Percentiles rank a stretch among this genome's conserved stretches.
phyloP scores from a whole-genome alignment of 108 stramenopile species.

The Cyclotella sp. region DNA sequence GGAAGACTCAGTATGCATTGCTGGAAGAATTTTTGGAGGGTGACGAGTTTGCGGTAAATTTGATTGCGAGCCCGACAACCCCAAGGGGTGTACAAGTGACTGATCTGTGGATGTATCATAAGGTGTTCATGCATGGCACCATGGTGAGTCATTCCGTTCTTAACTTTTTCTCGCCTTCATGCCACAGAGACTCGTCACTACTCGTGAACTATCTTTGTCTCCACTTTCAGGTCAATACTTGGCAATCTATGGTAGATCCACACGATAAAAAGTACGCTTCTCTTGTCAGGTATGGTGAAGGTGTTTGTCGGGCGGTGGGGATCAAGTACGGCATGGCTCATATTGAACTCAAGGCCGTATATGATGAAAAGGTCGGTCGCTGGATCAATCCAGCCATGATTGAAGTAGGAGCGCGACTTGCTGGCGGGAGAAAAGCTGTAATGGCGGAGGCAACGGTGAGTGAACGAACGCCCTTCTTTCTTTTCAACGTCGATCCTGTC shows the following conservation, averaged over 20 bases:
- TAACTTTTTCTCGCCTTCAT: background rate
- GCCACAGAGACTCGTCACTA: background rate
- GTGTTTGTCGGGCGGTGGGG: conserved; percentile 62
- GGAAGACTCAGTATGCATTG: conserved; percentile 57
- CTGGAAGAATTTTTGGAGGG: conserved; percentile 62
- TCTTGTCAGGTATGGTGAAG: conserved; percentile 59
- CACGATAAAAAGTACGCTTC: conserved; percentile 36
- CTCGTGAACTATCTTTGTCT: background rate
- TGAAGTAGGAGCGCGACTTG: conserved; percentile 58
- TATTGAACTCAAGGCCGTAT: conserved; percentile 55
- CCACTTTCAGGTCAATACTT: conserved; percentile 43
- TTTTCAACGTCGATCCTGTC: background rate
- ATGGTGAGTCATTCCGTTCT: conserved; percentile 12
- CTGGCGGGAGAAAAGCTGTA: conserved; percentile 61
- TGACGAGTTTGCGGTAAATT: conserved; percentile 60
- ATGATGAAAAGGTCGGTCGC: conserved; percentile 32
- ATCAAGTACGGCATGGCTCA: conserved; percentile 69
- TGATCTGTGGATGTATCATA: conserved; percentile 64
- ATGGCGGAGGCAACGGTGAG: conserved; percentile 54
- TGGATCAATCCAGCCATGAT: conserved; percentile 62
- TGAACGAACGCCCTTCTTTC: background rate
- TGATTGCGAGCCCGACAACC: conserved; percentile 55
- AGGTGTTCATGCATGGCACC: conserved; percentile 43
- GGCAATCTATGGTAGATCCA: conserved; percentile 59
- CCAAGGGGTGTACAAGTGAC: conserved; percentile 60